These are phyloP conservation scores for Clarireedia hainanense DNA, from an alignment of 2,329 filamentous ascomycete species.

Conservation along the genomic window DNA sequence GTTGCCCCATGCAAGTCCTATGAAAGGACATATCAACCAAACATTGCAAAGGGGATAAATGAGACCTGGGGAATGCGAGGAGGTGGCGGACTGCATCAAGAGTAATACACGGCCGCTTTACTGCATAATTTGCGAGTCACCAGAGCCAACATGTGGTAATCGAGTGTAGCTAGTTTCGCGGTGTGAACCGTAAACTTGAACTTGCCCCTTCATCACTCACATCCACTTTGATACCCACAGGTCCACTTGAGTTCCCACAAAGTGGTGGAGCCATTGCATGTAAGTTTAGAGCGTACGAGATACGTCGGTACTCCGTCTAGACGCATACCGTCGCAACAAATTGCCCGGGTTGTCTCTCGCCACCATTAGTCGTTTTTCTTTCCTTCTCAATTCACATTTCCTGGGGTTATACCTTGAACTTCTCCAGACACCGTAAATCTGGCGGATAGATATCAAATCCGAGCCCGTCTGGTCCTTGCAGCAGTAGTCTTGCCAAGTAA, in stretches of 20 bases:
- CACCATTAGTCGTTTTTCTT: not conserved
- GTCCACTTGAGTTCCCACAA: not conserved
- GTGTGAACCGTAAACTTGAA: not conserved
- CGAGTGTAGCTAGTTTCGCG: not conserved
- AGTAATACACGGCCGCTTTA: not conserved
- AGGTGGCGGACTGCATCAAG: not conserved
- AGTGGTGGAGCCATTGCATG: too few species aligned
- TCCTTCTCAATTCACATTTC: not conserved
- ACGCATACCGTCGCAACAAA: not conserved
- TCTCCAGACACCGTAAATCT: not conserved
- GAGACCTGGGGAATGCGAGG: not conserved
- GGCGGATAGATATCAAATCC: not conserved
- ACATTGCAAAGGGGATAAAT: conserved; percentile 1
- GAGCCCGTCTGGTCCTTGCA: not conserved
- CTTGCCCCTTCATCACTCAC: not conserved
- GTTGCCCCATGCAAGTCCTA: not conserved
- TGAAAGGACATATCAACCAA: not conserved
- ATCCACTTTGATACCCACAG: not conserved
- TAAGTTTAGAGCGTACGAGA: not conserved
- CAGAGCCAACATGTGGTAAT: not conserved
- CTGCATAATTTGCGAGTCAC: conserved; percentile 2
- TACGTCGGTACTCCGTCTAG: not conserved
- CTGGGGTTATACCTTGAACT: conserved; percentile 1
- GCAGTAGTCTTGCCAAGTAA: not conserved
- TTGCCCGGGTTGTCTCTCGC: not conserved